Base-by-base conservation (phyloP, 768 basidiomycete genomes). In the Cyathus striatus region DNA sequence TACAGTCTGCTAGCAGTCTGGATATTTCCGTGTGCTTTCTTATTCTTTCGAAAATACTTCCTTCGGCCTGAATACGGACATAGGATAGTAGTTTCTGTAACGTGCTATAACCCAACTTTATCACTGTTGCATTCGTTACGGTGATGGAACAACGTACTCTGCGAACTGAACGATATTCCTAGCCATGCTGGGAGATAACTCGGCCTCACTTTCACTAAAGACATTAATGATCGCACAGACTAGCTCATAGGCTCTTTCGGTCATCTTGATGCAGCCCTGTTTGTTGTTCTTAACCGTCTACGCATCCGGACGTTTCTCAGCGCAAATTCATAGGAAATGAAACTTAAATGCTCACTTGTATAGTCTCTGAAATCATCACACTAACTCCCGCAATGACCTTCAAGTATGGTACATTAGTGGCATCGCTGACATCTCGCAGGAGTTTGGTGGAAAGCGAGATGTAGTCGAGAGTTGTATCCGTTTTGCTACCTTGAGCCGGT, bases 381-480 rank as follows among this genome's bases (percentile, higher is more conserved):
- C n/a, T 37, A 20, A 37, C 10, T 37, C 35, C 35, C n/a, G 35
- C 35, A 20, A 37, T 37, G 10, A 20, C 21, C 20, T 37, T 37
- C 20, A 37, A 20, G 18, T 20, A 37, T 20, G 35, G 35, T 20
- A 20, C 35, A 14, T 20, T 20, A 4, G 35, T 37, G 12, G 35
- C 35, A n/a, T 37, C 35, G 20, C n/a, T 20, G 10, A 3, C 54
- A 46, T 39, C 16, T 50, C 9, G 36, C 45, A n/a, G 49, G 49
- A 6, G 27, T 54, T 6, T 39, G 50, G 5, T 33, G 47, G 6
- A 38, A 54, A 37, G n/a, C 13, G 6, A n/a, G n/a, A n/a, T n/a
- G n/a, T n/a, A n/a, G n/a, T n/a, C n/a, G n/a, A n/a, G n/a, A n/a
- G n/a, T n/a, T 30, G 9, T n/a, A 30, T 13, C n/a, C n/a, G n/a